phyloP scores from a whole-genome alignment of 1,284 basidiomycete genomes.

The Malassezia arunalokei region DNA sequence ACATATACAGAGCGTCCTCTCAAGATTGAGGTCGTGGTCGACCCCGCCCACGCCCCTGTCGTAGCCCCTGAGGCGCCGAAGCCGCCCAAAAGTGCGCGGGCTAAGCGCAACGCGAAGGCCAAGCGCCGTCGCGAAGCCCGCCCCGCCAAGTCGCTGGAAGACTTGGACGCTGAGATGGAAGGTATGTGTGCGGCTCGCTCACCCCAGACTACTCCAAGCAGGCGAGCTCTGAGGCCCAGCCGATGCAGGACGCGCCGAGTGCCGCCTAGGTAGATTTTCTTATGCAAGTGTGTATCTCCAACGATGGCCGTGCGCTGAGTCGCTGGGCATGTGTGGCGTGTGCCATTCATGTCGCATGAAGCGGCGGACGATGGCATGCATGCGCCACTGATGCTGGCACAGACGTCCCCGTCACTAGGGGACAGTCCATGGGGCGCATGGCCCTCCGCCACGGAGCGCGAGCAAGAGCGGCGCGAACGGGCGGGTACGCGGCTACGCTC shows the following conservation, averaged over 20 bases:
- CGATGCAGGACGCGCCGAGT: constrained; percentile 4
- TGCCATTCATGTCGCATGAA: neutral
- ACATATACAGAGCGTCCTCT: constrained; percentile 61
- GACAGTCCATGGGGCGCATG: neutral
- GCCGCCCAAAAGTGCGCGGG: constrained; percentile 51
- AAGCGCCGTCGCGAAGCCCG: constrained; percentile 44
- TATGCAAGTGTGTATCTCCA: neutral
- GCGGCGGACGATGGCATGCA: neutral
- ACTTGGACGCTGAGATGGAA: constrained; percentile 56
- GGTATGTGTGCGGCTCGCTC: constrained; percentile 13
- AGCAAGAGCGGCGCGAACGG: neutral
- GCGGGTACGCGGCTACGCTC: neutral
- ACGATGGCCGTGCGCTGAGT: neutral
- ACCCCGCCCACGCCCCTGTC: constrained; percentile 60
- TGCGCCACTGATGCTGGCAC: neutral
- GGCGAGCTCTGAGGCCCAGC: constrained; percentile 15
- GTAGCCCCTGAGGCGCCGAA: constrained; percentile 51
- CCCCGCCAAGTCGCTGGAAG: constrained; percentile 52
- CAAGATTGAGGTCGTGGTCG: constrained; percentile 94
- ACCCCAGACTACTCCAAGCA: constrained; percentile 30
- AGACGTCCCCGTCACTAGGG: neutral
- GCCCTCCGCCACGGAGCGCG: neutral
- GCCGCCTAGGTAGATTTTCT: neutral
- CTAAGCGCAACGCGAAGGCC: constrained; percentile 53
- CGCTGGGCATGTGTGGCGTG: neutral